Conservation (phyloP, 192 early-diverging fungal genomes). For the Podochytrium sp. region DNA sequence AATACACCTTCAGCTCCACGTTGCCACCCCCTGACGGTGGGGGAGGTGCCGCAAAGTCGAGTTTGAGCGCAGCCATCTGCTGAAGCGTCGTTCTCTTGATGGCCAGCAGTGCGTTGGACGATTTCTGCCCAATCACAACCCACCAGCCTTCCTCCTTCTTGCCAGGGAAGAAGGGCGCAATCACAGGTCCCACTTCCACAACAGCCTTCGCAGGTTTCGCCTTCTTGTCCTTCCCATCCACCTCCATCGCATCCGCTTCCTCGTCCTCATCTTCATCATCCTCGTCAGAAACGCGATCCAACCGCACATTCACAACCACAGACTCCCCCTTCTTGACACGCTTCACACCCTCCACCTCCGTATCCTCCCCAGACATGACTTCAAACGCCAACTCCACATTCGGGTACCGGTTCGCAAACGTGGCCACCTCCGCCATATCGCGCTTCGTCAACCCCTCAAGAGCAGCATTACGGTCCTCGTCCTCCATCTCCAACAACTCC, state of each 20-base stretch:
- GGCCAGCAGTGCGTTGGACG: slow-evolving; percentile 76
- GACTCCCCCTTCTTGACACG: slow-evolving; percentile 56
- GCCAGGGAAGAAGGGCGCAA: slow-evolving; percentile 91
- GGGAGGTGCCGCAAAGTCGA: slow-evolving; percentile 84
- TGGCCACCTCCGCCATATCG: slow-evolving; percentile 80
- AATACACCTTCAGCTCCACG: slow-evolving; percentile 71
- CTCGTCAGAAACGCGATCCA: slow-evolving; percentile 87
- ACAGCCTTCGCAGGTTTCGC: neutral
- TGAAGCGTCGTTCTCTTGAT: slow-evolving; percentile 87
- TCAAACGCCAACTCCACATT: slow-evolving; percentile 83
- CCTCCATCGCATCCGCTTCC: slow-evolving; percentile 18
- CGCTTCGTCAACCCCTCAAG: slow-evolving; percentile 61
- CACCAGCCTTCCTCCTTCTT: slow-evolving; percentile 96
- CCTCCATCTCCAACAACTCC: slow-evolving; percentile 93
- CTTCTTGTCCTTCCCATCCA: slow-evolving; percentile 10
- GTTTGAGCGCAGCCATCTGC: slow-evolving; percentile 58
- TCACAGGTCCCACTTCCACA: slow-evolving; percentile 72
- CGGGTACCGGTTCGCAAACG: slow-evolving; percentile 91
- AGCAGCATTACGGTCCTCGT: slow-evolving; percentile 71
- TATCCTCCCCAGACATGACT: slow-evolving; percentile 49
- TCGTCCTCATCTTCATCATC: slow-evolving; percentile 59
- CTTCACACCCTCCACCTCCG: slow-evolving; percentile 48
- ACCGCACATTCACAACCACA: slow-evolving; percentile 67
- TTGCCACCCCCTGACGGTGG: slow-evolving; percentile 32
- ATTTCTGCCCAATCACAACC: slow-evolving; percentile 87